Base-by-base conservation (phyloP, 352 stramenopile species). In the Pythium sukuiense region DNA sequence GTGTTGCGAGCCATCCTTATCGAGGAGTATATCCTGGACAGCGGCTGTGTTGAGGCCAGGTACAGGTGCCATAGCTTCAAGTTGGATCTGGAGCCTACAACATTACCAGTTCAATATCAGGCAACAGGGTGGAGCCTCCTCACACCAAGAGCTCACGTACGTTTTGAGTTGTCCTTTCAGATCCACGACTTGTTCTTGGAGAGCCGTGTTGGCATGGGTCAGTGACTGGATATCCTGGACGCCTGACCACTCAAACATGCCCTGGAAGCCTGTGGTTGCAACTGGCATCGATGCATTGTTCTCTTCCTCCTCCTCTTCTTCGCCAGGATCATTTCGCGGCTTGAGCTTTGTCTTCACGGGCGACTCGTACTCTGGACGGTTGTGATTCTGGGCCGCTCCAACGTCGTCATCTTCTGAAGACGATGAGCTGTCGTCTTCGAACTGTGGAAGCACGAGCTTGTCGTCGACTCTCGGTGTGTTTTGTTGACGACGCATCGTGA, bases 21-120 rank as follows among this genome's bases (percentile, higher is more conserved):
- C 83, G 7, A 90, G 69, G 6, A 93, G 53, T 37, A 92, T 75
- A 20, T 90, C 80, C 33, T 89, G 72, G 20, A 92, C 60, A 8
- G 74, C 61, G 2, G 77, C 72, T 0, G 75, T 62, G 50, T 89
- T 72, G 12, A 92, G 49, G 8, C 85, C 85, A 50, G 85, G 80
- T 1, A 94, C 76, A 5, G 85, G 83, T 24, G 79, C 59, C n/a
- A 89, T 61, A 6, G 76, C 83, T 43, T 94, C 85, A 1, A 89
- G 63, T 32, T 89, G 76, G 46, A 94, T 82, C 69, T 94, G 76
- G 26, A 92, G 63, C 2, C 83, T 92, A 59, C 14, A 55, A 29
- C 14, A 52, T n/a, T n/a, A 62, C 14, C 41, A 35, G 30, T 11
- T 46, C 11, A 45, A 18, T 58, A 27, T 55, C 41, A 18, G 16